These are phyloP conservation scores for Marchantia polymorpha DNA, from an alignment of 225 moss, liverwort and hornwort species.

Conservation along the genomic window DNA sequence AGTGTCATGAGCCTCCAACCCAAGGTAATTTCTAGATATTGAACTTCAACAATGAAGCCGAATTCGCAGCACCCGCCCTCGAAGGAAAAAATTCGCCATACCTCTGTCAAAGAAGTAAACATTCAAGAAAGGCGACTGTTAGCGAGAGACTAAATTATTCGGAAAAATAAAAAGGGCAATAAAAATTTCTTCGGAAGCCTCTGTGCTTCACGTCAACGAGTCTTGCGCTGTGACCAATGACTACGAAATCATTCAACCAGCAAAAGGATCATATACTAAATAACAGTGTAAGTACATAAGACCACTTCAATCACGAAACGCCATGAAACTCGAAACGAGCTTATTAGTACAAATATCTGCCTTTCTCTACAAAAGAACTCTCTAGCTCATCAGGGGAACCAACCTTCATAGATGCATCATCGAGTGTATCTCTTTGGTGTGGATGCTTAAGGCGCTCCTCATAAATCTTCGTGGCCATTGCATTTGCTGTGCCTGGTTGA, in stretches of 20 bases:
- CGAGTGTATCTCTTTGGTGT: slow-evolving; percentile 86
- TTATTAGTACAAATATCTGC: background rate
- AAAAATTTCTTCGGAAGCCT: no score
- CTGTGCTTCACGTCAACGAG: no score
- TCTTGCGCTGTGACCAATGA: no score
- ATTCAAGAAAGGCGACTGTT: background rate
- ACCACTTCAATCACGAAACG: background rate
- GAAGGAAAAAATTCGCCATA: background rate
- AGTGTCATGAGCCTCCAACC: background rate
- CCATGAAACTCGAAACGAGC: background rate
- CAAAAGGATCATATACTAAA: no score
- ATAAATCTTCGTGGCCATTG: slow-evolving; percentile 98
- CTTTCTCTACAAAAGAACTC: background rate
- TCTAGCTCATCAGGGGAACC: no score
- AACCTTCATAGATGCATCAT: slow-evolving; percentile 99
- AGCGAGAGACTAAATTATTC: background rate
- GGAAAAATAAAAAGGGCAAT: background rate
- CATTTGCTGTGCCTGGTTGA: slow-evolving; percentile 88
- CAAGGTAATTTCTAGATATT: background rate
- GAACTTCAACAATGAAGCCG: background rate
- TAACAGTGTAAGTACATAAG: no score
- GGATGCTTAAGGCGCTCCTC: slow-evolving; percentile 97
- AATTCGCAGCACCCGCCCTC: background rate
- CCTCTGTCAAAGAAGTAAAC: slow-evolving; percentile 7
- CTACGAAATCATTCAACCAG: no score